phyloP scores from a whole-genome alignment of 495 filamentous ascomycete genomes.

The Aspergillus nanangensis region DNA sequence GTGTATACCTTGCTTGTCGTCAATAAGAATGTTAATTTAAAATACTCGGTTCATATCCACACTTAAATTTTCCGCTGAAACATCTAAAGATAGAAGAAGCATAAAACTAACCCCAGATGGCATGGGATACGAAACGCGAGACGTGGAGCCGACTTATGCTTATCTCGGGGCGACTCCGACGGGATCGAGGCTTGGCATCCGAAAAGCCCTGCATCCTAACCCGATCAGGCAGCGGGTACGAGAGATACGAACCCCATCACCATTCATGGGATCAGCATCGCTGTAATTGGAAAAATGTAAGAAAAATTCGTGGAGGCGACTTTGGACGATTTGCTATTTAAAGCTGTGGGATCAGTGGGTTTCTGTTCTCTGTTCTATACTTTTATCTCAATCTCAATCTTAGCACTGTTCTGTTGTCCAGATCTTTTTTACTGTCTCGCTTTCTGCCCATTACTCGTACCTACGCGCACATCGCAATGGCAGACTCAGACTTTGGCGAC shows the following conservation, averaged over 20 bases:
- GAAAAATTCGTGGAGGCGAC: neutral
- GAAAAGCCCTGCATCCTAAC: neutral
- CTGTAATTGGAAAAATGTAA: neutral
- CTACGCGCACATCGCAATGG: slow-evolving; percentile 5
- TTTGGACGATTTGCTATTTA: too few relatives aligned
- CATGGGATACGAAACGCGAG: neutral
- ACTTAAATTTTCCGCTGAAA: too few relatives aligned
- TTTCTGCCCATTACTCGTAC: neutral
- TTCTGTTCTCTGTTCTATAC: neutral
- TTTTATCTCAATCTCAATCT: too few relatives aligned
- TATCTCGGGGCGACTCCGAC: neutral
- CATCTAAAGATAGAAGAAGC: neutral
- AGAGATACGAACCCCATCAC: slow-evolving; percentile 11
- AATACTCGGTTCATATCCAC: too few relatives aligned
- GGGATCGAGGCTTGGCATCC: neutral
- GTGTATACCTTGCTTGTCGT: too few relatives aligned
- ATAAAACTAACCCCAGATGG: too few relatives aligned
- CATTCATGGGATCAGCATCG: neutral
- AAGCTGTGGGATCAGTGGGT: neutral
- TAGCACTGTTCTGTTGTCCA: too few relatives aligned
- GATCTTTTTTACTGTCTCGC: slow-evolving; percentile 1
- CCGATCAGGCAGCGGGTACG: slow-evolving; percentile 12
- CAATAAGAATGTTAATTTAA: too few relatives aligned
- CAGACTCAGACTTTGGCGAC: slow-evolving; percentile 3
- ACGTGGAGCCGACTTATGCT: neutral